Evolutionary conservation across 768 basidiomycete genomes (phyloP), one percentile per base, ranked within the genome.

Genomic region (Serendipita sp.): DNA sequence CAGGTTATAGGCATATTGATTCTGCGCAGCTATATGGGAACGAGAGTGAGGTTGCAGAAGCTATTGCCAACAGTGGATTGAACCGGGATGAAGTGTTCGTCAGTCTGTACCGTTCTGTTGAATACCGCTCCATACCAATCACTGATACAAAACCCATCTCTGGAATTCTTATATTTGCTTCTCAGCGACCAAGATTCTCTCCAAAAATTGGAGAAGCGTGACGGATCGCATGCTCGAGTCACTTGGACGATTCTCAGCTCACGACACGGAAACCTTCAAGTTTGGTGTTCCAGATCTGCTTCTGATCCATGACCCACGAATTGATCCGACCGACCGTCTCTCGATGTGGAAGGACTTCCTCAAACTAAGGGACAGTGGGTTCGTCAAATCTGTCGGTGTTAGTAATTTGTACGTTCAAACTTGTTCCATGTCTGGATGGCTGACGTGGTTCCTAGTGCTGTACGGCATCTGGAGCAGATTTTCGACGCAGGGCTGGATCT

Each of bases 1-100:
- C 75, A 22, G 87, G 87, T n/a, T 88, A 87, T 69, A 86, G 87
- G 62, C 88, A 87, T 63, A 74, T 89, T 44, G 88, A 90, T 70
- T 80, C 84, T 0, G 88, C 88, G 1, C 84, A 84, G 65, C 74
- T 75, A 38, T 90, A 89, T 69, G 74, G 72, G 63, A 63, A 81
- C 50, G 69, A 70, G 62, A 61, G 44, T 14, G 61, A 65, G 50
- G 69, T 69, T 17, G 69, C 69, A 3, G 41, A 66, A 45, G 69
- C 66, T 42, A 41, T 70, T 4, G 61, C 63, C 22, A 62, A 81
- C 61, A 82, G 79, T 53, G 81, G 78, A 2, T 62, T 89, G 9
- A 66, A 74, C 0, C 75, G 86, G 64, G 74, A 74, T n/a, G 79
- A 86, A 13, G 66, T 88, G 34, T 90, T 88, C 72, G 79, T 90